Base-by-base conservation (phyloP, 2,329 filamentous ascomycete species). In the Aspergillus chevalieri region DNA sequence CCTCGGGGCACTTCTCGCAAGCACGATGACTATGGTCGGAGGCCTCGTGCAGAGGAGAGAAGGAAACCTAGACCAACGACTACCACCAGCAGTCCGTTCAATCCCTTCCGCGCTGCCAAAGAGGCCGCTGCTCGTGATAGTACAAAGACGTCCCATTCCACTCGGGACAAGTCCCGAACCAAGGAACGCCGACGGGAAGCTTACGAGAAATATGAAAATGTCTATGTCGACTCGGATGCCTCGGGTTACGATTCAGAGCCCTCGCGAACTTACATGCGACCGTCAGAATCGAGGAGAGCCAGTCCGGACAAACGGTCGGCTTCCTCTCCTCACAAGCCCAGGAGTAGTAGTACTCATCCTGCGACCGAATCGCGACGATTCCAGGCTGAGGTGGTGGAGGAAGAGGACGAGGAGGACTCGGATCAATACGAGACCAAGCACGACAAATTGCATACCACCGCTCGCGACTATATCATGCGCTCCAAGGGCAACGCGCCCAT, bases 101-200 rank as follows among this genome's bases (percentile, higher is more conserved):
- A 58, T 42, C 52, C 52, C 28, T 48, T 52, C 46, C 64, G 53
- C 30, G 55, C 58, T n/a, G 56, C 58, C 26, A 71, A 65, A 49
- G 68, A 72, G 36, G 53, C 52, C 17, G 47, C 54, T 47, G 26
- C 26, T 41, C 67, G 67, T 44, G 66, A 69, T 8, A 58, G 47
- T 28, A 48, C 55, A 17, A 69, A 65, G 49, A 57, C 63, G 6
- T 58, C 57, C 22, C 65, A 65, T 52, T 57, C 64, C 44, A 63
- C 65, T 50, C 65, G 64, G 30, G 67, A 63, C 47, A 74, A 71
- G 59, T 58, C 56, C 52, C 67, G 69, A 47, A 72, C 71, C 52
- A 72, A 67, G 54, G 72, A 74, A 56, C 68, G 71, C 46, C 67
- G 61, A 48, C 67, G 65, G 48, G 71, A 74, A 46, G 57, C 58